phyloP scores from a whole-genome alignment of 202 grass and related monocot genomes.

The Sporobolus alterniflorus region DNA sequence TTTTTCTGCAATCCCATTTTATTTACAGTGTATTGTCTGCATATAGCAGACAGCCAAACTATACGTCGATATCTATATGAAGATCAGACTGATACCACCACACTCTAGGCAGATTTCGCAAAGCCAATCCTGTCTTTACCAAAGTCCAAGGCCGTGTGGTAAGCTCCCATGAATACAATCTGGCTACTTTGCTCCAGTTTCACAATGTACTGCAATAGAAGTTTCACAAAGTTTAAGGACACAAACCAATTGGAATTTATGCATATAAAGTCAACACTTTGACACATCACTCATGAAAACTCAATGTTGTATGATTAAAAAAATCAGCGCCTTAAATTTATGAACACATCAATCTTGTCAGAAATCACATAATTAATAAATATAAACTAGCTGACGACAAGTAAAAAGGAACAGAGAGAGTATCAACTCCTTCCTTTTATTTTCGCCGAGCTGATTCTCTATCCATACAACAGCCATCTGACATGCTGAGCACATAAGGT shows the following conservation, averaged over 20 bases:
- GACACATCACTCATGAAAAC: not conserved
- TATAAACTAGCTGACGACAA: conserved; percentile 83
- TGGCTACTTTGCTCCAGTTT: conserved; percentile 70
- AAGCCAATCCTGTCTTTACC: conserved; percentile 84
- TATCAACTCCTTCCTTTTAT: conserved; percentile 81
- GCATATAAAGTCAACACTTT: not conserved
- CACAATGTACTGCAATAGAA: conserved; percentile 73
- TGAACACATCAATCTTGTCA: no score
- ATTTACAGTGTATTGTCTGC: not conserved
- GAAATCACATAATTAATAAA: conserved; percentile 26
- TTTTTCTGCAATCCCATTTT: conserved; percentile 4
- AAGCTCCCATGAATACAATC: conserved; percentile 97
- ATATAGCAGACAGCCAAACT: not conserved
- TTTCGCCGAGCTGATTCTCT: conserved; percentile 80
- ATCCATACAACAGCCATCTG: conserved; percentile 98
- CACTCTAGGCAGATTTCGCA: conserved; percentile 42
- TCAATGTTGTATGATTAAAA: not conserved
- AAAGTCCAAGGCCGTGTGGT: conserved; percentile 94
- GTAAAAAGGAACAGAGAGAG: no score
- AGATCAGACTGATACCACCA: no score
- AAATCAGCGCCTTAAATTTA: no score
- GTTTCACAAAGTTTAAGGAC: not conserved
- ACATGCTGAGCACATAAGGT: conserved; percentile 70
- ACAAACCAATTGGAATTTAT: not conserved
- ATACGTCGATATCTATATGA: not conserved